Evolutionary conservation across 2,329 filamentous ascomycete species (phyloP).

Genomic region (Whalleya microplaca): DNA sequence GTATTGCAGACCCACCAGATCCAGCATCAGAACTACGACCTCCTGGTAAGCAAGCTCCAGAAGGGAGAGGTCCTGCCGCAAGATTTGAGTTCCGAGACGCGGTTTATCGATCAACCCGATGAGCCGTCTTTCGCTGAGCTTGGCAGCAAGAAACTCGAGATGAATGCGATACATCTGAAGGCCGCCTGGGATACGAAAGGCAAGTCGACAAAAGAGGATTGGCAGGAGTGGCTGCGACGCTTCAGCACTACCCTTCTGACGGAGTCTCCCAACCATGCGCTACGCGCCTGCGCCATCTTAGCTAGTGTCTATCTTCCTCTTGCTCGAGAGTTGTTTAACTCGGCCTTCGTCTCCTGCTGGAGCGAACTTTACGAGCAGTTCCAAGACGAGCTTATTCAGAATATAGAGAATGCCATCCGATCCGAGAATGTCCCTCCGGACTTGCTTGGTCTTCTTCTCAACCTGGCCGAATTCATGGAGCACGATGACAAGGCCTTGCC

Average conservation of each 20-base stretch:
- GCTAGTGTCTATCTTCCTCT: slow-evolving; percentile 91
- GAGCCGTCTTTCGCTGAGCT: slow-evolving; percentile 84
- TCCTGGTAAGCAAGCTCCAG: slow-evolving; percentile 88
- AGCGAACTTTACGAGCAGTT: slow-evolving; percentile 96
- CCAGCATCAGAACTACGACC: slow-evolving; percentile 87
- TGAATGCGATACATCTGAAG: slow-evolving; percentile 97
- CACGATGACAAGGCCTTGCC: slow-evolving; percentile 98
- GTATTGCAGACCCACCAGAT: slow-evolving; percentile 78
- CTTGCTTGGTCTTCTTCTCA: slow-evolving; percentile 89
- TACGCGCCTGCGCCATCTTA: slow-evolving; percentile 89
- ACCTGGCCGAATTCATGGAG: slow-evolving; percentile 99
- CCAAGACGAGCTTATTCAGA: slow-evolving; percentile 92
- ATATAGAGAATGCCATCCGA: slow-evolving; percentile 93
- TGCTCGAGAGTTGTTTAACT: slow-evolving; percentile 94
- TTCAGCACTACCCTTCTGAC: slow-evolving; percentile 95
- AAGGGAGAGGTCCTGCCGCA: slow-evolving; percentile 95
- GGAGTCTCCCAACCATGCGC: slow-evolving; percentile 93
- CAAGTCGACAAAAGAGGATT: slow-evolving; percentile 97
- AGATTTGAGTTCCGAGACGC: slow-evolving; percentile 84
- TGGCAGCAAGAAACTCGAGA: slow-evolving; percentile 89
- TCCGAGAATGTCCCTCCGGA: slow-evolving; percentile 96
- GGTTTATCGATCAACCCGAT: slow-evolving; percentile 76
- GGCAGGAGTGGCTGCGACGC: slow-evolving; percentile 97
- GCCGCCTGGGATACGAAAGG: slow-evolving; percentile 96
- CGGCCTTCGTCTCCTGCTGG: slow-evolving; percentile 98